Evolutionary conservation across 768 basidiomycete species (phyloP), one percentile per base, ranked within the genome.

Genomic region (Galerina sulciceps): DNA sequence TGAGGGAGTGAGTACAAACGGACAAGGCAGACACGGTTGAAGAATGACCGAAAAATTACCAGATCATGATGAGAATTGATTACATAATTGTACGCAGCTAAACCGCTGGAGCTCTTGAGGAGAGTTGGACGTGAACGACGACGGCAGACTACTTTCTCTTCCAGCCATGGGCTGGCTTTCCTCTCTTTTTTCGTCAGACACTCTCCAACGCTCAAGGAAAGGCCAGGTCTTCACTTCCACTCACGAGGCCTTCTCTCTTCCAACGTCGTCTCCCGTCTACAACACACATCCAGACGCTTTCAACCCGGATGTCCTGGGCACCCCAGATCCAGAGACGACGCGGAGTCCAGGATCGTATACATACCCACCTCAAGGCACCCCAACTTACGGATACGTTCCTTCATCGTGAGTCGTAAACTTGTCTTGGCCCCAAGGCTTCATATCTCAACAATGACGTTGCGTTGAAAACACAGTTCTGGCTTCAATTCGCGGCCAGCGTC

Each of bases 231-330:
- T 94, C 63, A 85, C 84, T 34, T 86, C 85, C 14, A 95, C 94
- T 6, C 85, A 90, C 69, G 93, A 95, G 71, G 93, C 94, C 61
- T 96, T 96, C 75, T 90, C 91, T 48, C 80, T 96, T 35, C 91
- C 92, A 44, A 86, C 86, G 3, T 84, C 87, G 22, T 90, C 90
- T 22, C 90, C 90, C 14, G 76, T 76, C 55, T 76, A 79, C 59
- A 62, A 75, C 47, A 57, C 81, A 34, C 85, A 85, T 67, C 82
- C 83, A 20, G 87, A 87, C 67, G 78, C 83, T 14, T 88, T 86
- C 78, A 82, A 79, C 62, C 75, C 83, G 58, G 84, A 85, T 58
- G 72, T 82, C 36, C 75, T 83, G 6, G 73, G 73, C 34, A 78
- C 82, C 11, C 81, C 84, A 53, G 83, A 84, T 48, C 69, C 76